These are phyloP conservation scores for Zasmidium citrigriseum DNA, from an alignment of 2,329 filamentous ascomycete genomes.

Conservation along the genomic window DNA sequence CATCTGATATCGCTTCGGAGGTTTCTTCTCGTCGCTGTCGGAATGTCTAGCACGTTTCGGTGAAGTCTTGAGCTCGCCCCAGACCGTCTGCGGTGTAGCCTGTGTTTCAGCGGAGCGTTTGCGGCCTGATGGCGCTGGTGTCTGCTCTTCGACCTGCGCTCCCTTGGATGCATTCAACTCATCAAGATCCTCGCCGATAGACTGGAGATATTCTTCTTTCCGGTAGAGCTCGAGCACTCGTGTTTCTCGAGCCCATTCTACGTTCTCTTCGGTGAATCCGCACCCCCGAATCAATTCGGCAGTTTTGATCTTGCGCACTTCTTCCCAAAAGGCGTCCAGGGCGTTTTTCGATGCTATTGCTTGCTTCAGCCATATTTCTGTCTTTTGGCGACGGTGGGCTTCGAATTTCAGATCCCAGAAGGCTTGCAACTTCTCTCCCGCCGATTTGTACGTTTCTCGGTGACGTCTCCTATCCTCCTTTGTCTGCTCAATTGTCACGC, in stretches of 20 bases:
- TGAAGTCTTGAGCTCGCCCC: not conserved
- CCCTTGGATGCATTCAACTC: no score
- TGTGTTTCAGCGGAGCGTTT: constrained; percentile 1
- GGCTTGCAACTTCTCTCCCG: not conserved
- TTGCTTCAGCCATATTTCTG: not conserved
- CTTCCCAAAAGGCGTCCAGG: constrained; percentile 7
- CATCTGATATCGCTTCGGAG: not conserved
- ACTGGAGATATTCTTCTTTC: no score
- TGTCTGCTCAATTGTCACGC: no score
- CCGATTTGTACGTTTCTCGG: not conserved
- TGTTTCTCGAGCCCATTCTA: no score
- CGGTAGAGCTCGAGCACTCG: no score
- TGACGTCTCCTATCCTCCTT: no score
- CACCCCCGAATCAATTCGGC: no score
- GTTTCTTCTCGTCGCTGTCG: not conserved
- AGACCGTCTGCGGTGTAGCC: not conserved
- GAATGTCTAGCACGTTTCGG: not conserved
- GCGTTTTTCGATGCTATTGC: not conserved
- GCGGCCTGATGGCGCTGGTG: not conserved
- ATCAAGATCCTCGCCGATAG: no score
- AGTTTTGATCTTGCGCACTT: not conserved
- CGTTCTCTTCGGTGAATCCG: no score
- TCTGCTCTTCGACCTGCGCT: not conserved
- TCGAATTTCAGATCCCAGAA: constrained; percentile 1
- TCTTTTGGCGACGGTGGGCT: not conserved